Conservation (phyloP, 345 rosid species). For the Euphorbia peplus region DNA sequence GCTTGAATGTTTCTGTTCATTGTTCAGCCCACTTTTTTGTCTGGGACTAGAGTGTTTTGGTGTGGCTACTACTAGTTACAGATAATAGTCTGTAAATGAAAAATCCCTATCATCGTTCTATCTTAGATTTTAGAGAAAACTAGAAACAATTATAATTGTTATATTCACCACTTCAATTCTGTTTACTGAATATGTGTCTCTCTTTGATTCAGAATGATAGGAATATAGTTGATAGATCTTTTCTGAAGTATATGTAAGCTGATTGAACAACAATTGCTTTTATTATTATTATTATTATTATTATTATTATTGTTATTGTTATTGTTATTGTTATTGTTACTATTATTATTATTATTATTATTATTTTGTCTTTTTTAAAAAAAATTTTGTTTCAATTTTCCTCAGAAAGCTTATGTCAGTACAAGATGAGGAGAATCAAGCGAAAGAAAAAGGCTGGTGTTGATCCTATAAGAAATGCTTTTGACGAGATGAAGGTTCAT, state of each 20-base stretch:
- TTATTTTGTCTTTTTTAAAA: conserved; percentile 27
- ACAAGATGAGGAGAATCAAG: conserved; percentile 52
- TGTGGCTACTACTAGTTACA: too few species aligned
- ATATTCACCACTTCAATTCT: too few species aligned
- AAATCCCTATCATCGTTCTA: too few species aligned
- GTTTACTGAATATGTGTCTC: too few species aligned
- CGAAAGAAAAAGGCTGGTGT: conserved; percentile 73
- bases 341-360: conserved; percentile 3
- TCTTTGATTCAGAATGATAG: conserved; percentile 6
- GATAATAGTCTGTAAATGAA: too few species aligned
- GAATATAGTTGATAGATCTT: conserved; percentile 11
- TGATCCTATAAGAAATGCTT: conserved; percentile 84
- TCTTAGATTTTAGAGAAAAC: too few species aligned
- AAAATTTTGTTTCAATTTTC: conserved; percentile 36
- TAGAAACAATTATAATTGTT: too few species aligned
- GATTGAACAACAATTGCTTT: conserved; percentile 22
- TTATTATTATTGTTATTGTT: not conserved
- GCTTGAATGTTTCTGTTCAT: too few species aligned
- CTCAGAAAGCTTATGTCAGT: conserved; percentile 70
- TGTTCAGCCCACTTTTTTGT: too few species aligned
- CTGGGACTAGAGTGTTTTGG: too few species aligned
- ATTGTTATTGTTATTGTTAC: conserved; percentile 4
- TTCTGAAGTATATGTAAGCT: not conserved
- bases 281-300: not conserved
- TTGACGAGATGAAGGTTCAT: conserved; percentile 81